phyloP scores from a whole-genome alignment of 345 rosid species.

The Erodium maritimum region DNA sequence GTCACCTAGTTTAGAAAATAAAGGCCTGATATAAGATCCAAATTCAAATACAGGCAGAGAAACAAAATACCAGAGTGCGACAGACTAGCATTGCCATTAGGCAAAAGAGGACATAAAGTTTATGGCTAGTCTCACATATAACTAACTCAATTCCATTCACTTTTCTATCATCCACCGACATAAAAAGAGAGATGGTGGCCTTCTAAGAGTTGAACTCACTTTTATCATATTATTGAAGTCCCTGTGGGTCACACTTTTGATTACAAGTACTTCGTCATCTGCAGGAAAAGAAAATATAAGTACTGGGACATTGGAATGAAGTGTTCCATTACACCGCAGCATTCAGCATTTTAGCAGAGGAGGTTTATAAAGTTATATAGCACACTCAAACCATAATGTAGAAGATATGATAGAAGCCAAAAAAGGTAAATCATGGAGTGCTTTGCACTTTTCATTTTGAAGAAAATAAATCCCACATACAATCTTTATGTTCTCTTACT shows the following conservation, averaged over 20 bases:
- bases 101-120: too few species aligned
- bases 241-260: constrained; percentile 82
- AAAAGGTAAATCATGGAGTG: background rate
- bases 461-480: background rate
- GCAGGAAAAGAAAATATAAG: constrained; percentile 22
- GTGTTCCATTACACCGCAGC: background rate
- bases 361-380: background rate
- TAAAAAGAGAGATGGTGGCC: background rate
- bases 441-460: background rate
- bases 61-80: too few species aligned
- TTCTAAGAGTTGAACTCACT: constrained; percentile 26
- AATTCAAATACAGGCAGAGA: too few species aligned
- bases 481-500: too few species aligned
- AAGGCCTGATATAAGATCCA: too few species aligned
- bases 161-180: background rate
- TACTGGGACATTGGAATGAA: background rate
- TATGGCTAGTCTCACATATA: too few species aligned
- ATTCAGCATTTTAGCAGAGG: background rate
- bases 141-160: background rate
- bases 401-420: background rate
- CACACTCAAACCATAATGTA: background rate
- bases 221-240: constrained; percentile 90
- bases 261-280: constrained; percentile 87
- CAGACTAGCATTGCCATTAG: too few species aligned
- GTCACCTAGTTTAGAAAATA: too few species aligned